phyloP scores from a whole-genome alignment of 2,329 filamentous ascomycete genomes.

The Trichoderma guizhouense region DNA sequence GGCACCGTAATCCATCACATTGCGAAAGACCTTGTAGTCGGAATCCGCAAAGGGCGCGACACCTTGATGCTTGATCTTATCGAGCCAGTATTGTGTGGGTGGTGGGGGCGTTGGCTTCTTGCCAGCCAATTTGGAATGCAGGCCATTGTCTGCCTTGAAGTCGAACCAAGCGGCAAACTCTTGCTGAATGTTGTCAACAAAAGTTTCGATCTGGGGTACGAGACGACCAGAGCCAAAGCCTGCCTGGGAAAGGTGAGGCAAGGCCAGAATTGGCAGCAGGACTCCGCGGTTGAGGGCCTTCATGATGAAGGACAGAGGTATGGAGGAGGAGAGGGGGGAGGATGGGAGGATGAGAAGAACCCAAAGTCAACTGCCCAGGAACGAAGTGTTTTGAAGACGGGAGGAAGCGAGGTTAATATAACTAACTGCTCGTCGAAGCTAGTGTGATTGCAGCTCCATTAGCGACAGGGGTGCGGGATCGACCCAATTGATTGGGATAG shows the following conservation, averaged over 20 bases:
- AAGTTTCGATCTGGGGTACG: neutral
- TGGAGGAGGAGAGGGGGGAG: neutral
- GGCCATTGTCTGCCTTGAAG: neutral
- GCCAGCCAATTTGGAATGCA: neutral
- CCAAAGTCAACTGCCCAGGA: neutral
- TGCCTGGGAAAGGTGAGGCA: neutral
- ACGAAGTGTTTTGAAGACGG: neutral
- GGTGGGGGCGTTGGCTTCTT: neutral
- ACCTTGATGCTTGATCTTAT: neutral
- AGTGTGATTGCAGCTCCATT: neutral
- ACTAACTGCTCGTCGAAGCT: neutral
- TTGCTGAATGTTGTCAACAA: neutral
- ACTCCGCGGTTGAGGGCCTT: neutral
- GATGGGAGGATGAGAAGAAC: neutral
- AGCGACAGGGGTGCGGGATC: neutral
- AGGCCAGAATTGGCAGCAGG: neutral
- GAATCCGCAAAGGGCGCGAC: neutral
- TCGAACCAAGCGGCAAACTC: neutral
- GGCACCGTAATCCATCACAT: slow-evolving; percentile 18
- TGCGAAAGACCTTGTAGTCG: slow-evolving; percentile 28
- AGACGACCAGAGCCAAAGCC: neutral
- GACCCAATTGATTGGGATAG: neutral
- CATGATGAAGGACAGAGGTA: neutral
- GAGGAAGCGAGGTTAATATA: neutral
- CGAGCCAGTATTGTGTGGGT: neutral